These are phyloP conservation scores for Hanseniaspora meyeri DNA, from an alignment of 805 yeast genomes.

Conservation along the genomic window DNA sequence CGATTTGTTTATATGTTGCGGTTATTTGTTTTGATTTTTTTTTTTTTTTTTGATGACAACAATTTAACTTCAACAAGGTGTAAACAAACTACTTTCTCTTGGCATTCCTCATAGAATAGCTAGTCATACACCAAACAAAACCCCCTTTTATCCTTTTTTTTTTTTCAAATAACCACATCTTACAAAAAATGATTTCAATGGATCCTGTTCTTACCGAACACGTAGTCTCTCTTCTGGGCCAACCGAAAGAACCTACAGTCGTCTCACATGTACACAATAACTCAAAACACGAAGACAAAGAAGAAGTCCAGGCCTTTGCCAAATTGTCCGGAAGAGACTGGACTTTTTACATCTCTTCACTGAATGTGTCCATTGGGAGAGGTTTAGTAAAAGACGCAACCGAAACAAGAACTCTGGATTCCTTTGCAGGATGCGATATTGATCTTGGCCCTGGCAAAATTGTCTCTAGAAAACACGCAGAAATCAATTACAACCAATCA, in stretches of 20 bases:
- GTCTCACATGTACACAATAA: slow-evolving; percentile 67
- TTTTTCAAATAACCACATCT: too few relatives aligned
- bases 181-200: slow-evolving; percentile 20
- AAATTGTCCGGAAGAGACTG: slow-evolving; percentile 85
- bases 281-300: slow-evolving; percentile 41
- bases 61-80: not conserved
- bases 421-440: slow-evolving; percentile 39
- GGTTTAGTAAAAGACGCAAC: not conserved
- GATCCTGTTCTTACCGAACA: slow-evolving; percentile 51
- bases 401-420: not conserved
- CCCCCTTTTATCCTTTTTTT: not conserved
- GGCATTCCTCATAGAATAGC: too few relatives aligned
- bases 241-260: slow-evolving; percentile 63
- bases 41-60: not conserved
- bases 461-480: slow-evolving; percentile 85
- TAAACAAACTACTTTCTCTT: not conserved
- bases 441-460: slow-evolving; percentile 96
- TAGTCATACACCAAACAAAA: not conserved
- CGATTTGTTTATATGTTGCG: not conserved
- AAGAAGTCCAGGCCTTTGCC: slow-evolving; percentile 94
- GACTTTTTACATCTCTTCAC: slow-evolving; percentile 83
- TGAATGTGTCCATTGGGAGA: slow-evolving; percentile 74
- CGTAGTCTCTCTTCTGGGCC: slow-evolving; percentile 54
- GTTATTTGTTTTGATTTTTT: not conserved
- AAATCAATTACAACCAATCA: slow-evolving; percentile 62